Evolutionary conservation across 1,139 yeast species (phyloP), one percentile per base, ranked within the genome.

Genomic region (Debaryomyces sp.): DNA sequence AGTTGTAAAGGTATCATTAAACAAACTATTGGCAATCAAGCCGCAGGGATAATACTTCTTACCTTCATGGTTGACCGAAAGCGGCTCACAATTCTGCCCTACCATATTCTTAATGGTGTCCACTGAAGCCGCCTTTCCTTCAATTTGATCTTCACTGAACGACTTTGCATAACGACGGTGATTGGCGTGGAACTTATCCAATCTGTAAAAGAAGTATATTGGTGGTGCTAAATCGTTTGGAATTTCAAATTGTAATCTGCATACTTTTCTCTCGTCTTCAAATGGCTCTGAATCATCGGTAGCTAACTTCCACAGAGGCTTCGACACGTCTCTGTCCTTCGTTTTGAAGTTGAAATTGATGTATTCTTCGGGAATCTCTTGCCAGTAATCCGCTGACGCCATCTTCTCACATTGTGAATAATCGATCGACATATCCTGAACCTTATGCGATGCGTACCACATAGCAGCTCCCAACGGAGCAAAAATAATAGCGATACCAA

Each of bases 141-240:
- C 83, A 44, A 94, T 71, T 70, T 94, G 99, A 58, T 87, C 90
- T 67, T 94, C 98, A 67, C 91, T 86, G 65, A 84, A 91, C 4
- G 96, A 89, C 64, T 89, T 86, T 39, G 89, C 99, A 67, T 81
- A 94, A 61, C 98, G 84, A 66, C 99, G 86, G 69, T 94, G 99
- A 70, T 94, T 94, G 48, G 96, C 96, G 67, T 87, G 83, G 67
- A 94, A 94, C 57, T 87, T 85, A 53, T 91, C 85, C 57, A 94
- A 70, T 58, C 89, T 78, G 75, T 94, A 94, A 66, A 86, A 90
- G 55, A 90, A 69, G 61, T 80, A 90, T 36, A 92, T 81, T 4
- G 96, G 95, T 2, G 87, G 84, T 40, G 85, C 84, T 66, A 94
- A 74, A 40, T 80, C 82, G 45, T 81, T 73, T 22, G 97, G 95